Base-by-base conservation (phyloP, 2,329 filamentous ascomycete species). In the Aspergillus sp. region DNA sequence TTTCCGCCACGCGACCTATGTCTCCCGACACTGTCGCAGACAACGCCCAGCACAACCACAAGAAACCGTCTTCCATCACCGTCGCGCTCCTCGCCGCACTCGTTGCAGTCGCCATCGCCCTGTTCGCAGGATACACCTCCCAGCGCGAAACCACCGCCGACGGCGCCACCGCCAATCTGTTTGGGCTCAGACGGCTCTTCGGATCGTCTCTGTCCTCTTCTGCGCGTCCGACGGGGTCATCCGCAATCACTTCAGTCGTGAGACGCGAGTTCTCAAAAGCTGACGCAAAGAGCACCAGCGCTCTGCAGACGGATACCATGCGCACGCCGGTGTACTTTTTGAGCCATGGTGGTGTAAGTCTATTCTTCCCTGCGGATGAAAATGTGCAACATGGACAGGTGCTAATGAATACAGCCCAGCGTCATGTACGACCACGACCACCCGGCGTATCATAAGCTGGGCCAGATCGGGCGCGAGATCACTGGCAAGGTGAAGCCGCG, bases 391-490 rank as follows among this genome's bases (percentile, higher is more conserved):
- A 6, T 29, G 25, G 25, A 29, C 25, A 29, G 25, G 25, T 29
- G 25, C 11, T 29, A 10, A 29, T 11, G 25, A 10, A 29, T 19
- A 9, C 20, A 74, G 71, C 87, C 87, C 3, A 84, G 79, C 59
- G 78, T 88, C 32, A 87, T 88, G 77, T 87, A 86, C 63, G 78
- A 88, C n/a, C 81, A 76, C 3, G 67, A 82, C 0, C 88, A 91
- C 64, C 85, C 86, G 1, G 88, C 83, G 9, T 89, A 87, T 62
- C 66, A 76, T 3, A 75, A 86, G 50, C 80, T 91, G 4, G 80
- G 86, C 59, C 68, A 77, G 20, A 85, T 90, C 48, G 88, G 88
- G 40, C 76, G 70, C 6, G 87, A 91, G 62, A 89, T 91, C 65
- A 89, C 86, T 0, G 75, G 81, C 23, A 81, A 83, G 56, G 82